Base-by-base conservation (phyloP, 2,329 filamentous ascomycete species). In the Cercospora sojina region DNA sequence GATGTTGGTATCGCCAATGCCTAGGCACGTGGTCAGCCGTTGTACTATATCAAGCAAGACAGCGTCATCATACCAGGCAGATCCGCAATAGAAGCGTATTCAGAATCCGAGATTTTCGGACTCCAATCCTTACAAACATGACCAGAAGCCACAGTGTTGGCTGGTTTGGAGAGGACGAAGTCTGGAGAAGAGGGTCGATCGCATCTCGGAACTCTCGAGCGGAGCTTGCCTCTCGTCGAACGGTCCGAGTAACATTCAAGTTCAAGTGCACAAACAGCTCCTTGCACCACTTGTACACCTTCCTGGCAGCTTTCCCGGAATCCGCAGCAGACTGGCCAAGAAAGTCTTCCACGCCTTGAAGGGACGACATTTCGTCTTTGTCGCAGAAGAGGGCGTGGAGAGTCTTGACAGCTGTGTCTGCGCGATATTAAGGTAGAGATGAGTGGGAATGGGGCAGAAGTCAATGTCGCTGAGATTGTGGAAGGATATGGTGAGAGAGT, bases 351-450 rank as follows among this genome's bases (percentile, higher is more conserved):
- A 57, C 65, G 31, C 35, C 25, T 31, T 49, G 7, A 1, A 61
- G 18, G 7, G 57, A 53, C 1, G 23, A 20, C 25, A 70, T 62
- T 9, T 59, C 58, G 4, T 25, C 32, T 9, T 56, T 55, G 41
- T 72, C 60, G 57, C 69, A 65, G 64, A 73, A 74, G 5, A 74
- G 23, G 27, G 59, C 47, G 2, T 27, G 38, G 13, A 74, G 64
- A 2, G 64, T 67, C 8, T 62, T 67, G 8, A 72, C 20, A 1
- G 71, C 67, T 12, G 29, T 69, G 4, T 38, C 38, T 7, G 65
- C 31, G 3, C 23, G 59, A 4, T 62, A 12, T 9, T 23, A 23
- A 49, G 43, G 43, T 16, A 47, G 41, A 9, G 41, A 47, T 10
- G 41, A 3, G n/a, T 20, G 16, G 5, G 16, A n/a, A 47, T 12